Evolutionary conservation across 2,329 filamentous ascomycete genomes (phyloP).

Genomic region (Tolypocladium cylindrosporum): DNA sequence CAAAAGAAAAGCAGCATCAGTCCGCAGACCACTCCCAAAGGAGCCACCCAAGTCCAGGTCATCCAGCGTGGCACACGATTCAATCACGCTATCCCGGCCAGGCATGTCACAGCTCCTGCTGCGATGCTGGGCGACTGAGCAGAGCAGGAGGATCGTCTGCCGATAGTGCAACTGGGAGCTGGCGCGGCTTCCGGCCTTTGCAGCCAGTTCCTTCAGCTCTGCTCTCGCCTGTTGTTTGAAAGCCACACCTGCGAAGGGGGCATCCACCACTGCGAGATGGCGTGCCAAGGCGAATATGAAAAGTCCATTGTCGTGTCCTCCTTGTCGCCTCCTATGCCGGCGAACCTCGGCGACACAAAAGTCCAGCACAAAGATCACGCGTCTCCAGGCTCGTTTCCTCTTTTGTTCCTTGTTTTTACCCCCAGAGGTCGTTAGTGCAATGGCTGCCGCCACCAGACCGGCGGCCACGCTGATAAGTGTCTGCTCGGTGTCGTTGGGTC

Average conservation of each 20-base stretch:
- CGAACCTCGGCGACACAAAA: conserved; percentile 10
- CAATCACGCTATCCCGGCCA: conserved; percentile 24
- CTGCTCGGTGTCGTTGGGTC: conserved; percentile 9
- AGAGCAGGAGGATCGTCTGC: conserved; percentile 27
- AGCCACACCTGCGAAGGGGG: conserved; percentile 1
- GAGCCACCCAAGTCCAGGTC: conserved; percentile 19
- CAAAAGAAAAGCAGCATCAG: conserved; percentile 39
- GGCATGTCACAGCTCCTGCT: conserved; percentile 29
- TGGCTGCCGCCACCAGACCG: conserved; percentile 17
- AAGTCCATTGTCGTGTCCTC: conserved; percentile 6
- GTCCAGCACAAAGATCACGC: conserved; percentile 15
- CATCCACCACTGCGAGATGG: conserved; percentile 13
- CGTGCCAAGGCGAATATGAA: conserved; percentile 16
- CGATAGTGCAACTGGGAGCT: conserved; percentile 12
- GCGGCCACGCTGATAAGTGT: conserved; percentile 19
- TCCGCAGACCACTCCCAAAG: conserved; percentile 26
- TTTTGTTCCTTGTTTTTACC: conserved; percentile 2
- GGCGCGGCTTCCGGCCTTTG: conserved; percentile 2
- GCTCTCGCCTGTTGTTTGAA: conserved; percentile 8
- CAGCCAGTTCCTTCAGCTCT: conserved; percentile 12
- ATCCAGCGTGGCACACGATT: conserved; percentile 31
- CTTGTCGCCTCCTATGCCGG: background rate
- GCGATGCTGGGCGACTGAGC: conserved; percentile 36
- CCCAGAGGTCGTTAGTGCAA: conserved; percentile 9
- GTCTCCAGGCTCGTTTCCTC: conserved; percentile 10